phyloP scores from a whole-genome alignment of 1,284 basidiomycete species.

The Ustilago cynodontis region DNA sequence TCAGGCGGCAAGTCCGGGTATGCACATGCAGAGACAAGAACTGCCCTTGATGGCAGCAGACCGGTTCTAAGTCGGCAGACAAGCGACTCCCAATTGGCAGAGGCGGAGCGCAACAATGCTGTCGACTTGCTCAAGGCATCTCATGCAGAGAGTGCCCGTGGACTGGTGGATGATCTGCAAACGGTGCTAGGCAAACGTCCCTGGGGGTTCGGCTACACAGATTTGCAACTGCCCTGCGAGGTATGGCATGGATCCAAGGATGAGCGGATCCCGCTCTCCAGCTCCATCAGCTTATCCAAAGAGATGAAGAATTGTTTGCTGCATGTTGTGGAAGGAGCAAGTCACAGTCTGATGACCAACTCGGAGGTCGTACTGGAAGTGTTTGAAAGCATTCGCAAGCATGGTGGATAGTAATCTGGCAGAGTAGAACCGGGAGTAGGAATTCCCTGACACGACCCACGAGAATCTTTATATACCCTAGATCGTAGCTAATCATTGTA shows the following conservation, averaged over 20 bases:
- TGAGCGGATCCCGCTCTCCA: slow-evolving; percentile 88
- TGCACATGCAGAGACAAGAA: neutral
- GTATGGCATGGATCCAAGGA: slow-evolving; percentile 95
- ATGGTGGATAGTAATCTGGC: neutral
- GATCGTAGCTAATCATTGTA: neutral
- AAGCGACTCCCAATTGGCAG: slow-evolving; percentile 1
- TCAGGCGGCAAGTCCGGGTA: neutral
- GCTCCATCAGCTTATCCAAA: slow-evolving; percentile 87
- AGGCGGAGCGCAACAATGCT: slow-evolving; percentile 65
- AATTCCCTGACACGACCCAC: neutral
- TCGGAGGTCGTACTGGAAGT: slow-evolving; percentile 56
- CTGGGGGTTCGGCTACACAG: slow-evolving; percentile 76
- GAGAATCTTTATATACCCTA: neutral
- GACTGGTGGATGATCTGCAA: slow-evolving; percentile 88
- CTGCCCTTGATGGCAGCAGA: slow-evolving; percentile 10
- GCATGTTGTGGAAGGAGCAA: slow-evolving; percentile 85
- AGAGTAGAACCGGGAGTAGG: neutral
- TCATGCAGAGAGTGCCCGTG: slow-evolving; percentile 90
- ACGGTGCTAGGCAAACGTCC: slow-evolving; percentile 86
- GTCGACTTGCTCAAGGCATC: slow-evolving; percentile 90
- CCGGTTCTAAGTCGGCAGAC: neutral
- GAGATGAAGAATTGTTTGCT: slow-evolving; percentile 85
- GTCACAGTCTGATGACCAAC: slow-evolving; percentile 91
- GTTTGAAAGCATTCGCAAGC: slow-evolving; percentile 53
- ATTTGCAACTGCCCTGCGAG: slow-evolving; percentile 82